A percentile compares a stretch with the other conserved stretches of the same genome.
These are phyloP conservation scores for Colletotrichum coccodes DNA, from an alignment of 2,329 filamentous ascomycete species.

Conservation along the genomic window DNA sequence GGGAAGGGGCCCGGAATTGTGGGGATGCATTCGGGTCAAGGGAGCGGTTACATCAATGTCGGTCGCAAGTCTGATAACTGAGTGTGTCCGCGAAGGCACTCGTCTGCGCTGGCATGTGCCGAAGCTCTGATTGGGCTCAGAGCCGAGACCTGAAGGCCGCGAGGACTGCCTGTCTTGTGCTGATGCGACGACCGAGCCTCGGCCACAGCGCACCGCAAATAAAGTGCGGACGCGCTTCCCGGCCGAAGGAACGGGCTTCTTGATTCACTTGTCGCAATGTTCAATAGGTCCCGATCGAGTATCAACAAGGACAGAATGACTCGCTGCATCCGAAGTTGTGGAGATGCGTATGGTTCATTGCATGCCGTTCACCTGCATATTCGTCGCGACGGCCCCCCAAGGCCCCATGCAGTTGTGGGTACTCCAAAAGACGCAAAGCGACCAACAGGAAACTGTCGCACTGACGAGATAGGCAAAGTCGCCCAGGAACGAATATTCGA, in stretches of 20 bases:
- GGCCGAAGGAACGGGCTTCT: background rate
- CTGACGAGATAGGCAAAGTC: background rate
- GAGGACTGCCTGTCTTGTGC: background rate
- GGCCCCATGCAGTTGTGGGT: background rate
- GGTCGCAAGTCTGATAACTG: constrained; percentile 13
- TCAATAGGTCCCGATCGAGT: background rate
- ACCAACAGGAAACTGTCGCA: background rate
- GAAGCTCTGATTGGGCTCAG: constrained; percentile 6
- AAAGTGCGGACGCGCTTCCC: background rate
- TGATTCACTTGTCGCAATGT: background rate
- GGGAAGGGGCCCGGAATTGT: constrained; percentile 28
- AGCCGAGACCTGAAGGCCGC: background rate
- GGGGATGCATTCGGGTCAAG: constrained; percentile 22
- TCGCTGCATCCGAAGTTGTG: background rate
- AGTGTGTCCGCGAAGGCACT: background rate
- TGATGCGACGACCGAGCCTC: constrained; percentile 5
- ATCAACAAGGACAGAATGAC: background rate
- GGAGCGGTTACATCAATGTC: constrained; percentile 21
- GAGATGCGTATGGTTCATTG: background rate
- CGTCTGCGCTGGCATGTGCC: constrained; percentile 16
- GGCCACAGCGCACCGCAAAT: background rate
- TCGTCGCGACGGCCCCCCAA: background rate
- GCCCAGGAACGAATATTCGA: background rate
- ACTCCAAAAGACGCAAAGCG: background rate
- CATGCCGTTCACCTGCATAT: background rate